Percentiles rank a stretch among this genome's conserved stretches.
Evolutionary conservation across 192 early-diverging fungal genomes (phyloP).

Genomic region (Coemansia javaensis): DNA sequence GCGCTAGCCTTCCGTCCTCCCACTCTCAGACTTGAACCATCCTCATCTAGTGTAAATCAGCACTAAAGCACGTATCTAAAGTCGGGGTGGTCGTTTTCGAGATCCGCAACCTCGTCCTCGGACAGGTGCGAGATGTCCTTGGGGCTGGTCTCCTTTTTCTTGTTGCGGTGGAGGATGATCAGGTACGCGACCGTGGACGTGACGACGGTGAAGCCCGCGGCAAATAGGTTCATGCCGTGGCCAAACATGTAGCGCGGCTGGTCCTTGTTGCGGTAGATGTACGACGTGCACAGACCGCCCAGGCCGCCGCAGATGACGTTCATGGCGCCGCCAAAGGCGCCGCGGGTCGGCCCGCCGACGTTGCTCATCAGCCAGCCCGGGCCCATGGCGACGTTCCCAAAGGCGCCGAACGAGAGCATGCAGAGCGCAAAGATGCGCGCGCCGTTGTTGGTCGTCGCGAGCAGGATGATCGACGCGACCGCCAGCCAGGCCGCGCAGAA

Average conservation of each 20-base stretch:
- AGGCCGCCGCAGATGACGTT: conserved; percentile 29
- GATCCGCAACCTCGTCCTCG: conserved; percentile 18
- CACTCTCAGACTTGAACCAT: too few relatives aligned
- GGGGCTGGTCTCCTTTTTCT: conserved; percentile 12
- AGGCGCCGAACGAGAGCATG: conserved; percentile 32
- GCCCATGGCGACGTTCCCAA: conserved; percentile 33
- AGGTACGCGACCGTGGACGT: conserved; percentile 16
- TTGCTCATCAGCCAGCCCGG: conserved; percentile 46
- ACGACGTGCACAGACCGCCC: conserved; percentile 28
- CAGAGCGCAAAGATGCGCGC: conserved; percentile 41
- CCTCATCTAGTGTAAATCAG: too few relatives aligned
- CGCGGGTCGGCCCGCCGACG: conserved; percentile 25
- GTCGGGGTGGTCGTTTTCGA: conserved; percentile 34
- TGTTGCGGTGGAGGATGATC: conserved; percentile 20
- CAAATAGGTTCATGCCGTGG: conserved; percentile 38
- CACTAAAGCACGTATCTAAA: conserved; percentile 4
- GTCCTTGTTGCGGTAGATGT: conserved; percentile 36
- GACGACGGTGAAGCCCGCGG: conserved; percentile 14
- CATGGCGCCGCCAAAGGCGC: conserved; percentile 22
- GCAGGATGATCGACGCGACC: conserved; percentile 14
- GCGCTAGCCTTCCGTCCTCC: too few relatives aligned
- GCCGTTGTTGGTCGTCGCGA: conserved; percentile 29
- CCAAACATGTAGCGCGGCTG: conserved; percentile 30
- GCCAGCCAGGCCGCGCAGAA: conserved; percentile 29
- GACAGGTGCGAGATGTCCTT: conserved; percentile 19